These are phyloP conservation scores for Trichoderma cornu-damae DNA, from an alignment of 2,329 filamentous ascomycete species.

Conservation along the genomic window DNA sequence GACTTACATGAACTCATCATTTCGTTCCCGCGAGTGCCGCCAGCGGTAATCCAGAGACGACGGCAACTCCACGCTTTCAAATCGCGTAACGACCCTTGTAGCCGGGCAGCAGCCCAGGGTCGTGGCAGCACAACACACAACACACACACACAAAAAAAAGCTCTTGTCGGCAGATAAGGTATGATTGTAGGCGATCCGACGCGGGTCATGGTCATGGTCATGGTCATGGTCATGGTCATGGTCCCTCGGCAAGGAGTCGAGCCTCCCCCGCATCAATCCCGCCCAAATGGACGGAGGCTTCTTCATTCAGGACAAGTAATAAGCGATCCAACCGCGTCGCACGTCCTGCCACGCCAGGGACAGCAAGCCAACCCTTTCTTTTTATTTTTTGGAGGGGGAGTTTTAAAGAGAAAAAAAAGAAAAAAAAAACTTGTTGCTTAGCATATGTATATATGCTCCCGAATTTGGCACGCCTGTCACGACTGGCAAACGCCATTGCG, in stretches of 20 bases:
- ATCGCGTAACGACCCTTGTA: slow-evolving; percentile 12
- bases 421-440: too few relatives aligned
- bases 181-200: slow-evolving; percentile 15
- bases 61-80: slow-evolving; percentile 4
- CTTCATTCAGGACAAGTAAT: neutral
- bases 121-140: slow-evolving; percentile 5
- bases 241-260: slow-evolving; percentile 13
- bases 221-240: slow-evolving; percentile 15
- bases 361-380: neutral
- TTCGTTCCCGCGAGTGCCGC: slow-evolving; percentile 16
- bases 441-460: too few relatives aligned
- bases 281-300: slow-evolving; percentile 13
- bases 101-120: slow-evolving; percentile 2
- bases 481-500: neutral
- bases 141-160: too few relatives aligned
- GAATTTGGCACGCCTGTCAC: too few relatives aligned
- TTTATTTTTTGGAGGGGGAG: too few relatives aligned
- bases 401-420: too few relatives aligned
- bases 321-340: slow-evolving; percentile 18
- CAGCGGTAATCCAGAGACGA: too few relatives aligned
- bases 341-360: neutral
- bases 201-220: slow-evolving; percentile 16
- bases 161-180: slow-evolving; percentile 18
- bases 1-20: slow-evolving; percentile 1
- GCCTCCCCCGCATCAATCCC: slow-evolving; percentile 19